phyloP scores from a whole-genome alignment of 305 asterid species.

The Petunia hybrid region DNA sequence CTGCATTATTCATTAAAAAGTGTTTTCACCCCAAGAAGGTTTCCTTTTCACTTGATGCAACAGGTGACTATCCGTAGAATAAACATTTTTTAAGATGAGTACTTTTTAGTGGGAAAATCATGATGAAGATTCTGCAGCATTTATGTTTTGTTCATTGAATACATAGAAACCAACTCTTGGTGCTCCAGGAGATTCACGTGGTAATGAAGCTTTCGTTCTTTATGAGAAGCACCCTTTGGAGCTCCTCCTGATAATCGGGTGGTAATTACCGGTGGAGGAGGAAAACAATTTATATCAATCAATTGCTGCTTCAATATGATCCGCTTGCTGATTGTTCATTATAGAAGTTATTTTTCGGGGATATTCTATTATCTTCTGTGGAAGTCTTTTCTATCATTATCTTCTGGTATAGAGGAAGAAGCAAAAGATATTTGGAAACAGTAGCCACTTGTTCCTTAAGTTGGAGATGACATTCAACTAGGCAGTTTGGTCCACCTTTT shows the following conservation, averaged over 20 bases:
- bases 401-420: not conserved
- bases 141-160: not conserved
- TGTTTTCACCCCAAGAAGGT: constrained; percentile 81
- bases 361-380: constrained; percentile 1
- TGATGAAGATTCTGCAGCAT: not conserved
- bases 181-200: not conserved
- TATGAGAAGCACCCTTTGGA: not conserved
- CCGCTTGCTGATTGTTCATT: not conserved
- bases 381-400: not conserved
- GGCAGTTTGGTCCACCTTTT: constrained; percentile 22
- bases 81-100: constrained; percentile 12
- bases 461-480: constrained; percentile 2
- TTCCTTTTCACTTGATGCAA: constrained; percentile 77
- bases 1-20: constrained; percentile 77
- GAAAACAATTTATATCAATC: constrained; percentile 8
- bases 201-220: not conserved
- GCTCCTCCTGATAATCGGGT: not conserved
- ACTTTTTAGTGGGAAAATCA: constrained; percentile 18
- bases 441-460: not conserved
- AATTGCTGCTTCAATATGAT: constrained; percentile 3
- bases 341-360: not conserved
- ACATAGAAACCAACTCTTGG: not conserved
- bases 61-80: constrained; percentile 51
- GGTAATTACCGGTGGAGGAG: not conserved
- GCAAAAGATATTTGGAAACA: constrained; percentile 8